Evolutionary conservation across 768 basidiomycete genomes (phyloP).

Genomic region (Tubosaeta brunneosetosa): DNA sequence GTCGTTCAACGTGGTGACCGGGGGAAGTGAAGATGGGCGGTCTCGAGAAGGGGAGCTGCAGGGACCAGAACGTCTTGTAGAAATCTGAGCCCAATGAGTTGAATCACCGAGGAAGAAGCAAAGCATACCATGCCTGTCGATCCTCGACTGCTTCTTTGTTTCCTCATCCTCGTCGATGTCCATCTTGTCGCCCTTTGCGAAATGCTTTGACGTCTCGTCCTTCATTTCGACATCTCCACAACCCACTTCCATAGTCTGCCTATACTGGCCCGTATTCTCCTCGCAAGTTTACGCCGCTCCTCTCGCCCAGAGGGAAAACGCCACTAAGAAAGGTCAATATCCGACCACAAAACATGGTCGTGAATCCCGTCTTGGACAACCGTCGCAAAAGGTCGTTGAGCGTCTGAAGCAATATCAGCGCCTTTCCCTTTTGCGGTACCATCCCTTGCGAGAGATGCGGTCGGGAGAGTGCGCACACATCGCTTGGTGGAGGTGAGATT

Average conservation of each 20-base stretch:
- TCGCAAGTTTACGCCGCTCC: constrained; percentile 87
- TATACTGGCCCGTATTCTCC: constrained; percentile 81
- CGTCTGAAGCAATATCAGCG: constrained; percentile 75
- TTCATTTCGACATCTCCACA: constrained; percentile 32
- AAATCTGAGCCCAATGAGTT: constrained; percentile 47
- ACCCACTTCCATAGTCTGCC: constrained; percentile 52
- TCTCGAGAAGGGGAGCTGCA: constrained; percentile 81
- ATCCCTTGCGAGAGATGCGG: constrained; percentile 60
- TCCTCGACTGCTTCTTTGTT: constrained; percentile 33
- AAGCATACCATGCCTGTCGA: constrained; percentile 61
- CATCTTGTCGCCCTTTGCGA: constrained; percentile 49
- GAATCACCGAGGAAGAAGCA: background rate
- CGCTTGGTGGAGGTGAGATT: constrained; percentile 73
- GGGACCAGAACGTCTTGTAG: constrained; percentile 85
- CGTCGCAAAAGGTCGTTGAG: constrained; percentile 84
- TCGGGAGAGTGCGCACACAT: constrained; percentile 39
- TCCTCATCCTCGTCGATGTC: constrained; percentile 49
- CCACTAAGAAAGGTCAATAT: constrained; percentile 83
- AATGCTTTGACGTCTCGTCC: constrained; percentile 27
- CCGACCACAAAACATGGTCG: constrained; percentile 83
- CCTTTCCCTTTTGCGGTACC: constrained; percentile 85
- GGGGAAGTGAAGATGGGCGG: constrained; percentile 64
- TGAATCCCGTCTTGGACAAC: constrained; percentile 76
- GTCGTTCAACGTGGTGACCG: constrained; percentile 48
- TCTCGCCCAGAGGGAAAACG: constrained; percentile 82